These are phyloP conservation scores for Trichoderma brevicompactum DNA, from an alignment of 2,329 filamentous ascomycete genomes.

Conservation along the genomic window DNA sequence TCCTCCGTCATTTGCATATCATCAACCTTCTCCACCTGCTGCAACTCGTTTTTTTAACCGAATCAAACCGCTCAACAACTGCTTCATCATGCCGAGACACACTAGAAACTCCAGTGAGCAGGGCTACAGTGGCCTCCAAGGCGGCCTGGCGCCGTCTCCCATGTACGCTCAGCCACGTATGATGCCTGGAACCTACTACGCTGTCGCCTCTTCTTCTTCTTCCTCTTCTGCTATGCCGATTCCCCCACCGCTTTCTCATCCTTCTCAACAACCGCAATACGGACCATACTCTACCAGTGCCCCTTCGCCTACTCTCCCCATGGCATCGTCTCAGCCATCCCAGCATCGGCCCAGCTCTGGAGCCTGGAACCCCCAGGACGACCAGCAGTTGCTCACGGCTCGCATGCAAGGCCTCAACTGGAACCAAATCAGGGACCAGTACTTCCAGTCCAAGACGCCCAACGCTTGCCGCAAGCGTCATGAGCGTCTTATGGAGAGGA, in stretches of 20 bases:
- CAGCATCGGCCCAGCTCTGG: constrained; percentile 63
- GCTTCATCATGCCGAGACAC: constrained; percentile 52
- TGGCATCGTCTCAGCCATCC: constrained; percentile 52
- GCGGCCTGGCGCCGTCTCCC: constrained; percentile 48
- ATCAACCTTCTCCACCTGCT: neutral
- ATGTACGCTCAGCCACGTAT: constrained; percentile 50
- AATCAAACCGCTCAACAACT: constrained; percentile 24
- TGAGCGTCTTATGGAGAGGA: constrained; percentile 79
- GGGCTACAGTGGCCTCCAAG: constrained; percentile 44
- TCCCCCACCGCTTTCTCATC: constrained; percentile 20
- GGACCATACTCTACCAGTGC: constrained; percentile 46
- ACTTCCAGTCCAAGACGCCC: constrained; percentile 77
- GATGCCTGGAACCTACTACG: constrained; percentile 47
- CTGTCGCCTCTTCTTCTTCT: constrained; percentile 32
- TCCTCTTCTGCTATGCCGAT: constrained; percentile 26
- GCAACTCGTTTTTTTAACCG: neutral
- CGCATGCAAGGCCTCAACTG: constrained; percentile 80
- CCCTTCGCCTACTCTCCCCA: constrained; percentile 40
- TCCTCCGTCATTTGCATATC: constrained; percentile 15
- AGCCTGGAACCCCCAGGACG: constrained; percentile 75
- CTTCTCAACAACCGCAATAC: constrained; percentile 39
- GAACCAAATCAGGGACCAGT: constrained; percentile 74
- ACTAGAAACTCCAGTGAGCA: constrained; percentile 46
- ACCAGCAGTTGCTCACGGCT: constrained; percentile 72
- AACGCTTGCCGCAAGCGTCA: constrained; percentile 91